Percentiles rank a stretch among this genome's conserved stretches.
phyloP scores from a whole-genome alignment of 176 grass and related monocot species.

The Zea luxurians region DNA sequence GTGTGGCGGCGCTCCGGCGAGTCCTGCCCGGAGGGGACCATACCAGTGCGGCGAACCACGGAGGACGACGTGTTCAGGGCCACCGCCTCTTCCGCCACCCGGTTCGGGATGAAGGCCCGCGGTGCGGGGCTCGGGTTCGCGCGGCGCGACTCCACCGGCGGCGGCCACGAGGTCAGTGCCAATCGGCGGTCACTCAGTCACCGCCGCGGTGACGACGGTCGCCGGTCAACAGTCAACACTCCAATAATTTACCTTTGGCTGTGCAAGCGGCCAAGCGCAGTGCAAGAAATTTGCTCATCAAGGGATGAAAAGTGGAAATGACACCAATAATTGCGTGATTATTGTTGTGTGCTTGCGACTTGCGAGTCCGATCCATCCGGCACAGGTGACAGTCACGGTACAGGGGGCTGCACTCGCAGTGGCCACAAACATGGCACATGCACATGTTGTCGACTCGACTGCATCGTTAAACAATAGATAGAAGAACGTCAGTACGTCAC shows the following conservation, averaged over 20 bases:
- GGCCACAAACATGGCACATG: constrained; percentile 1
- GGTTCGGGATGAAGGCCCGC: constrained; percentile 70
- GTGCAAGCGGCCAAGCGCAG: too few relatives aligned
- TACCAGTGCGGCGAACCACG: constrained; percentile 60
- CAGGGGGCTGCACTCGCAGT: background rate
- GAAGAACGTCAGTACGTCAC: too few relatives aligned
- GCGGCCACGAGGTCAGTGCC: constrained; percentile 67
- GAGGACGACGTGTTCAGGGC: constrained; percentile 67
- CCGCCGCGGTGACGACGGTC: too few relatives aligned
- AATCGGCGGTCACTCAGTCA: background rate
- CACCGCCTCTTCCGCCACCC: constrained; percentile 10
- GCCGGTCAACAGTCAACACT: background rate
- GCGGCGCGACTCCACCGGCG: constrained; percentile 64
- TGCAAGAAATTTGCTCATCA: background rate
- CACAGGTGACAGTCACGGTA: background rate
- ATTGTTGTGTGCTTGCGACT: background rate
- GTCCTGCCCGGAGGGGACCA: constrained; percentile 57
- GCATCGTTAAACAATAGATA: background rate
- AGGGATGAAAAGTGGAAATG: too few relatives aligned
- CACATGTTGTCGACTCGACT: background rate
- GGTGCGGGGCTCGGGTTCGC: background rate
- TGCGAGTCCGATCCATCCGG: background rate
- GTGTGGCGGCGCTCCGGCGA: constrained; percentile 62
- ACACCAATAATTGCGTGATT: background rate
- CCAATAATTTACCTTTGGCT: background rate